These are phyloP conservation scores for Tetrahymena borealis DNA, from an alignment of 73 alveolate species.

Conservation along the genomic window DNA sequence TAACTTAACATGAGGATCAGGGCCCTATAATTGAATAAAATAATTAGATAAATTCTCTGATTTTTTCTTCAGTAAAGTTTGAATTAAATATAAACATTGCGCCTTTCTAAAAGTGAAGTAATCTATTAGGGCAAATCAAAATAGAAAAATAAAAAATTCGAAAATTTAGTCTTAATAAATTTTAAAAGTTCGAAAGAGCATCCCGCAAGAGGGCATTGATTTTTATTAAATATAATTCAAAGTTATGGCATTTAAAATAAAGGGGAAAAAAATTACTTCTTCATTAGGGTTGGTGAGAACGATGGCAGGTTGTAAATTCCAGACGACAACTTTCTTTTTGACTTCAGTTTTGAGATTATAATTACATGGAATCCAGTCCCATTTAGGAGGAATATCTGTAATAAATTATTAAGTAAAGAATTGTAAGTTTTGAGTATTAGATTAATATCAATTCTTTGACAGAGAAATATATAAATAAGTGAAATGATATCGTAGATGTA, in stretches of 20 bases:
- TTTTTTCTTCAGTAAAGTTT: not conserved
- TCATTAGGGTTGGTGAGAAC: not conserved
- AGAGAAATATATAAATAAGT: not conserved
- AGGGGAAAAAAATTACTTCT: not conserved
- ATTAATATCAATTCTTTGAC: not conserved
- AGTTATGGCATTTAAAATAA: no score
- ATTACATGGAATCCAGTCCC: not conserved
- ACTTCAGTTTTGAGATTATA: not conserved
- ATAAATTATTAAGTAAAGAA: not conserved
- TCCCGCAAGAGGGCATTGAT: no score
- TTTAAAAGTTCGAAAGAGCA: no score
- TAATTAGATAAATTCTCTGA: not conserved
- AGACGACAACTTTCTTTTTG: not conserved
- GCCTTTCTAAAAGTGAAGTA: not conserved
- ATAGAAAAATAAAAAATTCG: not conserved
- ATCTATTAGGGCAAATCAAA: not conserved
- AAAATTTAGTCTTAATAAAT: not conserved
- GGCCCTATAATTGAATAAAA: not conserved
- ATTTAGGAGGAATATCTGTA: not conserved
- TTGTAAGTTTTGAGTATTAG: not conserved
- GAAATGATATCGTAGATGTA: not conserved
- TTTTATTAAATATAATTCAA: no score
- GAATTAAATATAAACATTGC: not conserved
- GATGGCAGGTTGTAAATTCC: not conserved
- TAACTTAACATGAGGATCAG: slow-evolving; percentile 50